Conservation (phyloP, 1,284 basidiomycete genomes). For the Trametes hirsuta region DNA sequence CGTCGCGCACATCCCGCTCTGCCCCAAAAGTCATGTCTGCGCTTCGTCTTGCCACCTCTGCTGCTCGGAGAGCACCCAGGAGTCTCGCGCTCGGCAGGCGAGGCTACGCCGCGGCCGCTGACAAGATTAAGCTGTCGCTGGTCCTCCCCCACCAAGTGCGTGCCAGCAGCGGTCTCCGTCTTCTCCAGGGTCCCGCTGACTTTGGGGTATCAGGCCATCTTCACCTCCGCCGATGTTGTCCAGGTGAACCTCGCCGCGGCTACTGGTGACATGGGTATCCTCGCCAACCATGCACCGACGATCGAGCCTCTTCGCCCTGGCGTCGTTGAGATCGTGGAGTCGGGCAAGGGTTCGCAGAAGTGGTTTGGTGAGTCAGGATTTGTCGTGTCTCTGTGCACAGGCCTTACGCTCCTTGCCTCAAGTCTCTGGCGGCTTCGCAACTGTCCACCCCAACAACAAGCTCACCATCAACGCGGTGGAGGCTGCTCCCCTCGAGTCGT, state of each 20-base stretch:
- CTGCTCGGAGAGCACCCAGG: slow-evolving; percentile 61
- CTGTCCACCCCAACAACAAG: slow-evolving; percentile 96
- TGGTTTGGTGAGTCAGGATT: slow-evolving; percentile 81
- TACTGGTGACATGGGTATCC: slow-evolving; percentile 98
- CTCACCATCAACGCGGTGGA: slow-evolving; percentile 98
- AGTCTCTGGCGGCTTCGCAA: slow-evolving; percentile 98
- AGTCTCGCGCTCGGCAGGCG: slow-evolving; percentile 61
- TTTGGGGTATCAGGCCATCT: slow-evolving; percentile 68
- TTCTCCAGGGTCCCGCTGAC: slow-evolving; percentile 14
- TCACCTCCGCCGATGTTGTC: slow-evolving; percentile 84
- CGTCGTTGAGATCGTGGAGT: slow-evolving; percentile 91
- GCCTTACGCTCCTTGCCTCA: background rate
- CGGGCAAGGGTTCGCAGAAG: slow-evolving; percentile 80
- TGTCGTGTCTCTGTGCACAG: background rate
- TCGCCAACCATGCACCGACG: slow-evolving; percentile 95
- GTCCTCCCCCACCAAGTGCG: slow-evolving; percentile 92
- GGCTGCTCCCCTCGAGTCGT: slow-evolving; percentile 91
- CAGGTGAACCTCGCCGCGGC: slow-evolving; percentile 94
- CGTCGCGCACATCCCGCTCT: slow-evolving; percentile 25
- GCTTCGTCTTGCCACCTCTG: slow-evolving; percentile 68
- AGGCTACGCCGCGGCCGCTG: slow-evolving; percentile 86
- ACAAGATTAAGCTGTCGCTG: slow-evolving; percentile 89
- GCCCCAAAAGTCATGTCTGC: slow-evolving; percentile 61
- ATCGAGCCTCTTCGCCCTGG: slow-evolving; percentile 93
- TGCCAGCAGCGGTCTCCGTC: slow-evolving; percentile 28